Percentiles rank a stretch among this genome's conserved stretches.
Conservation (phyloP, 768 basidiomycete genomes). For the Vishniacozyma victoriae region DNA sequence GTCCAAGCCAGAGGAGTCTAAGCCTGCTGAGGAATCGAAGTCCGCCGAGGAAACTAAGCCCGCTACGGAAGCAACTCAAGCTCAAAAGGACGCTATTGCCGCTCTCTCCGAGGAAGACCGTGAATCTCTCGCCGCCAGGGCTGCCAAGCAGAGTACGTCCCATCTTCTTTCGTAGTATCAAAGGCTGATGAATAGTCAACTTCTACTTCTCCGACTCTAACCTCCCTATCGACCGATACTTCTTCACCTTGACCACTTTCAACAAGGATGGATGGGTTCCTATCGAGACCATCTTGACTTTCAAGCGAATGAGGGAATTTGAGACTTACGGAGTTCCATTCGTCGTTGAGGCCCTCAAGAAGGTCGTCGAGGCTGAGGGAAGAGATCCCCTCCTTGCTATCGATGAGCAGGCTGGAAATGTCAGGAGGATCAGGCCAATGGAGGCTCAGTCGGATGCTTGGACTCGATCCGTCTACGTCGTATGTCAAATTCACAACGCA, state of each 20-base stretch:
- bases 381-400: slow-evolving; percentile 60
- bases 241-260: slow-evolving; percentile 79
- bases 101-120: slow-evolving; percentile 41
- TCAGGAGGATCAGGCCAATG: slow-evolving; percentile 68
- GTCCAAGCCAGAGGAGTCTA: slow-evolving; percentile 1
- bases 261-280: slow-evolving; percentile 85
- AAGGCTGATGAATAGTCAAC: slow-evolving; percentile 58
- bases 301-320: slow-evolving; percentile 88
- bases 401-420: slow-evolving; percentile 64
- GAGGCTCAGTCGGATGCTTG: slow-evolving; percentile 66
- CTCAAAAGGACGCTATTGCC: slow-evolving; percentile 13
- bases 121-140: slow-evolving; percentile 23
- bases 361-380: slow-evolving; percentile 27
- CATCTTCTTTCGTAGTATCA: background rate
- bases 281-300: slow-evolving; percentile 76
- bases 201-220: slow-evolving; percentile 98
- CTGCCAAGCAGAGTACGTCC: slow-evolving; percentile 42
- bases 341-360: slow-evolving; percentile 62
- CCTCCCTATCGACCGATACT: slow-evolving; percentile 75
- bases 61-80: background rate
- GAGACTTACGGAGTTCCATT: slow-evolving; percentile 58
- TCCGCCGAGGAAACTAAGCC: background rate
- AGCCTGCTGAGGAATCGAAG: background rate
- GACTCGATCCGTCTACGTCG: slow-evolving; percentile 80
- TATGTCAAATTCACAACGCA: slow-evolving; percentile 50